phyloP scores from a whole-genome alignment of 352 stramenopile genomes.

The Globisporangium takayamanum region DNA sequence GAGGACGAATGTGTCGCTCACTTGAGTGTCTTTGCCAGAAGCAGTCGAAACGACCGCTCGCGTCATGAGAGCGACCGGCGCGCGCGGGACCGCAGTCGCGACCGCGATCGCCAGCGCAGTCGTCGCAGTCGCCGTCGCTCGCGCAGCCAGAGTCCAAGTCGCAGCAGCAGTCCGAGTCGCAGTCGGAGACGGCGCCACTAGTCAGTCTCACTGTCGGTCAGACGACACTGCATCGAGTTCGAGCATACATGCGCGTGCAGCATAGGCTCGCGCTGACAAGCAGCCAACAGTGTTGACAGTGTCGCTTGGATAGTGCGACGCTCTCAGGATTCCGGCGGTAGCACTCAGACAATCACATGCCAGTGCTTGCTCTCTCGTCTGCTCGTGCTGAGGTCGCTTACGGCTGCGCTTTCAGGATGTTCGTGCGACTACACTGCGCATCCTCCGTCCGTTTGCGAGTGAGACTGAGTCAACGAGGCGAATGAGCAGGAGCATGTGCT shows the following conservation, averaged over 20 bases:
- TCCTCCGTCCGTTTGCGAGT: slow-evolving; percentile 17
- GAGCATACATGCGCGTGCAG: too few relatives aligned
- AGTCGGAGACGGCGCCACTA: slow-evolving; percentile 35
- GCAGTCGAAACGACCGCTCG: slow-evolving; percentile 8
- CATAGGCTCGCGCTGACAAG: too few relatives aligned
- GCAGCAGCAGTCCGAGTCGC: slow-evolving; percentile 24
- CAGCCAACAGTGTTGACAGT: too few relatives aligned
- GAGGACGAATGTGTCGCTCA: background rate
- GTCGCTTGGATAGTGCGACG: too few relatives aligned
- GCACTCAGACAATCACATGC: too few relatives aligned
- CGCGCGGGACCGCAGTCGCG: slow-evolving; percentile 17
- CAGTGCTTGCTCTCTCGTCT: background rate
- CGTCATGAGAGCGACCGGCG: slow-evolving; percentile 5
- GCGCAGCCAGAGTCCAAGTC: slow-evolving; percentile 16
- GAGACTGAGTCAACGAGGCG: slow-evolving; percentile 43
- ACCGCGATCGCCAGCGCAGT: slow-evolving; percentile 19
- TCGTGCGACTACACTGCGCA: slow-evolving; percentile 8
- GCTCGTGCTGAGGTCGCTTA: too few relatives aligned
- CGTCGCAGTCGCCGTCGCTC: slow-evolving; percentile 28
- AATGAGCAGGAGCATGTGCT: slow-evolving; percentile 34
- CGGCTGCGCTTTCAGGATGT: background rate
- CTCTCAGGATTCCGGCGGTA: too few relatives aligned
- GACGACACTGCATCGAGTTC: too few relatives aligned
- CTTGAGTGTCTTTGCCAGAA: background rate
- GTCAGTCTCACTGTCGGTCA: background rate